Conservation (phyloP, 2,329 filamentous ascomycete genomes). For the Apiospora aurea region DNA sequence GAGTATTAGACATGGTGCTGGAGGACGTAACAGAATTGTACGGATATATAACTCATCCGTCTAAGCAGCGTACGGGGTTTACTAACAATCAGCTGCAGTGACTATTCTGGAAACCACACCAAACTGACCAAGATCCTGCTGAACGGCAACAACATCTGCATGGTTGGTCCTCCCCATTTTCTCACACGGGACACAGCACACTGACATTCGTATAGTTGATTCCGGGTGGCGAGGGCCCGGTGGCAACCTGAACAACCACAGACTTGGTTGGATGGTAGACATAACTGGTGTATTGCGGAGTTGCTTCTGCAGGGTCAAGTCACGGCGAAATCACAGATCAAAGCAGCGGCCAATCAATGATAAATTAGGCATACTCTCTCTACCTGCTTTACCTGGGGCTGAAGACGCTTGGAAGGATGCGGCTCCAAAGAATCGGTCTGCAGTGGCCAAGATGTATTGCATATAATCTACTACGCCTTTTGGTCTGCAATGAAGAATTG, state of each 20-base stretch:
- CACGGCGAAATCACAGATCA: neutral
- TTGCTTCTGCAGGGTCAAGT: neutral
- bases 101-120: conserved; percentile 86
- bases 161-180: conserved; percentile 66
- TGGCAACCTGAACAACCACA: conserved; percentile 39
- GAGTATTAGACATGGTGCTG: conserved; percentile 85
- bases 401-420: neutral
- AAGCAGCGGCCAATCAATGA: neutral
- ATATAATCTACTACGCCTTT: neutral
- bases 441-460: conserved; percentile 18
- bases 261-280: conserved; percentile 9
- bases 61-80: neutral
- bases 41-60: conserved; percentile 39
- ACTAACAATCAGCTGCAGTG: conserved; percentile 60
- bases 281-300: neutral
- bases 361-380: neutral
- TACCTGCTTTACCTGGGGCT: neutral
- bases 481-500: conserved; percentile 6
- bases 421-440: neutral
- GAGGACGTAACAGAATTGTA: conserved; percentile 98
- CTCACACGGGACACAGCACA: neutral
- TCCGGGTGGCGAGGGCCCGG: conserved; percentile 77
- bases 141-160: conserved; percentile 99
- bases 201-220: conserved; percentile 63
- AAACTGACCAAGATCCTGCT: conserved; percentile 94